phyloP scores from a whole-genome alignment of 2,329 filamentous ascomycete species.

The Colletotrichum chlorophyti region DNA sequence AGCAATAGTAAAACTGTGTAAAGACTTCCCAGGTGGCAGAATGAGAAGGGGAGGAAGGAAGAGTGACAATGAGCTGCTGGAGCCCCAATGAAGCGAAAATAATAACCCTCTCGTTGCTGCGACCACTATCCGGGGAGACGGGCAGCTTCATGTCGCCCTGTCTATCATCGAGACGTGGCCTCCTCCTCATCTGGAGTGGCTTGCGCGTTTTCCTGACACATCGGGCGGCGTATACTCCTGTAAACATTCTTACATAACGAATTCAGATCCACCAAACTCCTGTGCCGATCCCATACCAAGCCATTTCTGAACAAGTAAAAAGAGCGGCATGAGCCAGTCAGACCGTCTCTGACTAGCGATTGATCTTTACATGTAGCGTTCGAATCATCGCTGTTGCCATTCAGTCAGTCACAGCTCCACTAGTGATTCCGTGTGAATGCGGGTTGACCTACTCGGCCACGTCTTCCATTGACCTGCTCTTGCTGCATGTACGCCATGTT shows the following conservation, averaged over 20 bases:
- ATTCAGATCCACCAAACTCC: slow-evolving; percentile 29
- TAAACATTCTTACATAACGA: slow-evolving; percentile 30
- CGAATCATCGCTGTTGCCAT: slow-evolving; percentile 21
- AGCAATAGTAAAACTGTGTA: slow-evolving; percentile 22
- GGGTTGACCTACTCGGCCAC: slow-evolving; percentile 63
- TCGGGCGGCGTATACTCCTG: slow-evolving; percentile 27
- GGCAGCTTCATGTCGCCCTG: slow-evolving; percentile 18
- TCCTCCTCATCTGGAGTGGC: slow-evolving; percentile 24
- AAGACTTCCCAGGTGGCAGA: slow-evolving; percentile 3
- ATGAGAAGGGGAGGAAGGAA: slow-evolving; percentile 5
- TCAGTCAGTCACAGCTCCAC: slow-evolving; percentile 14
- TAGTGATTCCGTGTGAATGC: slow-evolving; percentile 28
- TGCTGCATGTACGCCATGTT: slow-evolving; percentile 62
- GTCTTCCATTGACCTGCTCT: slow-evolving; percentile 61
- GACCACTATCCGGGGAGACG: slow-evolving; percentile 20
- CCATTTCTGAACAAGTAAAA: slow-evolving; percentile 22
- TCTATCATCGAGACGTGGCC: slow-evolving; percentile 29
- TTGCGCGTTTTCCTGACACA: slow-evolving; percentile 29
- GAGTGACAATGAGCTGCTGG: slow-evolving; percentile 9
- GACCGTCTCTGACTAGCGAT: slow-evolving; percentile 20
- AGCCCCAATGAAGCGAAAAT: slow-evolving; percentile 22
- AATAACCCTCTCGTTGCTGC: slow-evolving; percentile 28
- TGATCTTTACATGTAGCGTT: slow-evolving; percentile 11
- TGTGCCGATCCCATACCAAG: slow-evolving; percentile 29
- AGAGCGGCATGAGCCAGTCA: slow-evolving; percentile 28